Evolutionary conservation across 2,329 filamentous ascomycete genomes (phyloP), one percentile per base, ranked within the genome.

Genomic region (Ceratocystis cubensis): DNA sequence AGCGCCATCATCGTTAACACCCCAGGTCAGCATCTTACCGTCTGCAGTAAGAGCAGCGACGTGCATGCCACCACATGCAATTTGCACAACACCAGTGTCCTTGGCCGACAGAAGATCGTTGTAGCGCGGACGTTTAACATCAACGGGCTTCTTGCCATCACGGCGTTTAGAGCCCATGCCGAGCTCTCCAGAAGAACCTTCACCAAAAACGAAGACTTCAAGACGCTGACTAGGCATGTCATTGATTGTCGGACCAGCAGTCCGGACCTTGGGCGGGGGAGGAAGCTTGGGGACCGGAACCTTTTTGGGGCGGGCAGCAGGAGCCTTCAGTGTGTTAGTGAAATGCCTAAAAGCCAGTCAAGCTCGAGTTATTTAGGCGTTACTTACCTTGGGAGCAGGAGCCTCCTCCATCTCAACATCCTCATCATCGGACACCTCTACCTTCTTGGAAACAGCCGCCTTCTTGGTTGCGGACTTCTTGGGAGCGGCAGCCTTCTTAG

Each of bases 21-120:
- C 90, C 90, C 90, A 95, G 33, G 88, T 91, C 65, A 91, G 78
- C 71, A 95, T 88, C 76, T 86, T 86, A 79, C 91, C 90, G 75
- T 93, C 87, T 70, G 86, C 82, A 63, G 90, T 93, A 64, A 94
- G 77, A 2, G 87, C 89, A 69, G 88, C 79, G 64, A 82, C 85
- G 76, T 95, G 90, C 89, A 95, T 93, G 66, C 89, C 89, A 69
- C 90, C 90, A 68, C 87, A 85, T 63, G 88, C 85, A 67, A 95
- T 76, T 75, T 89, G 85, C 1, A 94, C 88, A 45, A 94, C 82
- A 44, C 88, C 89, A 37, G 90, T 80, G 7, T 87, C 85, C 67
- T 84, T 83, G 71, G 76, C 73, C 3, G 73, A 72, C 13, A 77
- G 73, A 65, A 89, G 86, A 70, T 91, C 88, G 73, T 92, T 92